Percentiles rank a stretch among this genome's conserved stretches.
phyloP scores from a whole-genome alignment of 768 basidiomycete genomes.

The Calocybe cyanea region DNA sequence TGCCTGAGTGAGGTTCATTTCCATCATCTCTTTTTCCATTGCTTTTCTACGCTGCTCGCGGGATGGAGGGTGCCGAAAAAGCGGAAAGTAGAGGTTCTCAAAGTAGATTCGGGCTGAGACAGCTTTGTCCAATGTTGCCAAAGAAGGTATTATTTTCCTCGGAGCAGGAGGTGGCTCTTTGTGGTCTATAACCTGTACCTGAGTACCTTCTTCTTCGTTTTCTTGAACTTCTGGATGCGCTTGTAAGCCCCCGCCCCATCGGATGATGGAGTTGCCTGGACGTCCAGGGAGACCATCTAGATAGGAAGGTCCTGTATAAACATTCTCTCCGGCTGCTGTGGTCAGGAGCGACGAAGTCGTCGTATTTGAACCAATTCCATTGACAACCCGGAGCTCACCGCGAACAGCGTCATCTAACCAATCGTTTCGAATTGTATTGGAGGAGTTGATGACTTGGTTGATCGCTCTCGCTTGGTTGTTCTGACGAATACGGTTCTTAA shows the following conservation, averaged over 20 bases:
- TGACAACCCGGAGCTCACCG: constrained; percentile 71
- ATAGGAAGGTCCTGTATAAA: constrained; percentile 37
- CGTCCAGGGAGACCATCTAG: constrained; percentile 51
- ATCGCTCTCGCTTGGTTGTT: constrained; percentile 67
- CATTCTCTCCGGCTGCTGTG: constrained; percentile 72
- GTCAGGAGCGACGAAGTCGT: constrained; percentile 69
- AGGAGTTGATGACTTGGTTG: constrained; percentile 72
- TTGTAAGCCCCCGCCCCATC: constrained; percentile 56
- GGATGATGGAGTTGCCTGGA: constrained; percentile 57
- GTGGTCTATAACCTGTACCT: constrained; percentile 27
- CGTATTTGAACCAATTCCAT: constrained; percentile 40
- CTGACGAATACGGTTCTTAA: constrained; percentile 72
- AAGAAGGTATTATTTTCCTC: constrained; percentile 74
- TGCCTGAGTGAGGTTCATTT: constrained; percentile 63
- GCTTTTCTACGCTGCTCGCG: constrained; percentile 81
- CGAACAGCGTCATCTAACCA: constrained; percentile 38
- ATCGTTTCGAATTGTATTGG: constrained; percentile 52
- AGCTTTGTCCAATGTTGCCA: constrained; percentile 90
- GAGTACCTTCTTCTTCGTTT: constrained; percentile 45
- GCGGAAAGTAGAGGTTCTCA: constrained; percentile 83
- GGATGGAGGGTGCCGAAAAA: constrained; percentile 80
- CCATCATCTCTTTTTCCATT: constrained; percentile 84
- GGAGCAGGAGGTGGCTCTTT: constrained; percentile 35
- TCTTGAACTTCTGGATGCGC: constrained; percentile 67
- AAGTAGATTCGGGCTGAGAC: constrained; percentile 93